These are phyloP conservation scores for Dillenia suffruticosa DNA, from an alignment of 164 flowering plant species.

Conservation along the genomic window DNA sequence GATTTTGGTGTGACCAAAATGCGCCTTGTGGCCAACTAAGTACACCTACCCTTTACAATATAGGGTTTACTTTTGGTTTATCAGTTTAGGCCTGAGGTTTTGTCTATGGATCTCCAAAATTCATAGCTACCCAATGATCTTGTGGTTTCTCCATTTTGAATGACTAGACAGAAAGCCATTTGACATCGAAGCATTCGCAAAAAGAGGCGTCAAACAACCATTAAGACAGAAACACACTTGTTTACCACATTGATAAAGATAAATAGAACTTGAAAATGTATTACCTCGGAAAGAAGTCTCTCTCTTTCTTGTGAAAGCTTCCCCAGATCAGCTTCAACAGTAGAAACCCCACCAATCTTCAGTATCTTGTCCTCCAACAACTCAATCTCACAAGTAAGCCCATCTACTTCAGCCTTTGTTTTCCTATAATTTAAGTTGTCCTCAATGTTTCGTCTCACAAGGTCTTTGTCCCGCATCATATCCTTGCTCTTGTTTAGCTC, in stretches of 20 bases:
- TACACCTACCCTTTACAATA: too few relatives aligned
- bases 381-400: conserved; percentile 65
- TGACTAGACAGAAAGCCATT: too few relatives aligned
- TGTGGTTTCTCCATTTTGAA: too few relatives aligned
- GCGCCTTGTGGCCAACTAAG: too few relatives aligned
- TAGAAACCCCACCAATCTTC: conserved; percentile 63
- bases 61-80: too few relatives aligned
- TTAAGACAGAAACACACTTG: too few relatives aligned
- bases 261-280: neutral
- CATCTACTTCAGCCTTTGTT: conserved; percentile 70
- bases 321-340: conserved; percentile 54
- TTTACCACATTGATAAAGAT: neutral
- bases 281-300: conserved; percentile 85
- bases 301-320: conserved; percentile 70
- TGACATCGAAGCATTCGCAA: too few relatives aligned
- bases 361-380: conserved; percentile 60
- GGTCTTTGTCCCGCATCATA: conserved; percentile 50
- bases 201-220: too few relatives aligned
- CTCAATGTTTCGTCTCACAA: conserved; percentile 72
- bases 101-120: too few relatives aligned
- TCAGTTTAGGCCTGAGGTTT: too few relatives aligned
- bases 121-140: too few relatives aligned
- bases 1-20: too few relatives aligned
- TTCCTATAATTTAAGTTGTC: conserved; percentile 80
- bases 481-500: conserved; percentile 63